phyloP scores from a whole-genome alignment of 2,329 filamentous ascomycete species.

The Drechslerella dactyloides region DNA sequence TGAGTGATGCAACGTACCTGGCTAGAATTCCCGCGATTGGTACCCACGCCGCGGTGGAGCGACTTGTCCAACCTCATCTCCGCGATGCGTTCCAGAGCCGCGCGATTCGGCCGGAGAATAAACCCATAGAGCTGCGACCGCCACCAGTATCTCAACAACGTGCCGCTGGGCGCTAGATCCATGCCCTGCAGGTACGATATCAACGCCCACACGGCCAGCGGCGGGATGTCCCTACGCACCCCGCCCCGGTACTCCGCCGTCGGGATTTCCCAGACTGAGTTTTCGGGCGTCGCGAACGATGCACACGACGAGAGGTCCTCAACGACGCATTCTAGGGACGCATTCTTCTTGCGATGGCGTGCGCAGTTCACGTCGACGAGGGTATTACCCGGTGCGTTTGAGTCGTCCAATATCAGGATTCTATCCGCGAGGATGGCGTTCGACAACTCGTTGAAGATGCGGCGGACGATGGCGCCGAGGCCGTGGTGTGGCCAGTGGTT shows the following conservation, averaged over 20 bases:
- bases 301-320: constrained; percentile 41
- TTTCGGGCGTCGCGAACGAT: constrained; percentile 26
- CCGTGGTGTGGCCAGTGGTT: constrained; percentile 43
- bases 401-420: constrained; percentile 26
- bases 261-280: constrained; percentile 21
- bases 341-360: background rate
- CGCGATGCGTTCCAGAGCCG: constrained; percentile 26
- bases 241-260: constrained; percentile 13
- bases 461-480: constrained; percentile 35
- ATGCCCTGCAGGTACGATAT: constrained; percentile 24
- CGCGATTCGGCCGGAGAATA: constrained; percentile 34
- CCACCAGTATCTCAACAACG: constrained; percentile 47
- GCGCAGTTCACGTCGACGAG: constrained; percentile 24
- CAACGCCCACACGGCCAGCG: constrained; percentile 19
- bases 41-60: constrained; percentile 26
- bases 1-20: constrained; percentile 8
- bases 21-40: constrained; percentile 18
- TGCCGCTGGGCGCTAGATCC: constrained; percentile 22
- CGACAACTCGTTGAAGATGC: constrained; percentile 35
- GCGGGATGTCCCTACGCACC: constrained; percentile 10
- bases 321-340: constrained; percentile 36
- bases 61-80: constrained; percentile 38
- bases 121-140: constrained; percentile 43
- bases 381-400: constrained; percentile 29
- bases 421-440: constrained; percentile 27